Evolutionary conservation across 2,329 filamentous ascomycete species (phyloP).

Genomic region (Salinomyces thailandicus): DNA sequence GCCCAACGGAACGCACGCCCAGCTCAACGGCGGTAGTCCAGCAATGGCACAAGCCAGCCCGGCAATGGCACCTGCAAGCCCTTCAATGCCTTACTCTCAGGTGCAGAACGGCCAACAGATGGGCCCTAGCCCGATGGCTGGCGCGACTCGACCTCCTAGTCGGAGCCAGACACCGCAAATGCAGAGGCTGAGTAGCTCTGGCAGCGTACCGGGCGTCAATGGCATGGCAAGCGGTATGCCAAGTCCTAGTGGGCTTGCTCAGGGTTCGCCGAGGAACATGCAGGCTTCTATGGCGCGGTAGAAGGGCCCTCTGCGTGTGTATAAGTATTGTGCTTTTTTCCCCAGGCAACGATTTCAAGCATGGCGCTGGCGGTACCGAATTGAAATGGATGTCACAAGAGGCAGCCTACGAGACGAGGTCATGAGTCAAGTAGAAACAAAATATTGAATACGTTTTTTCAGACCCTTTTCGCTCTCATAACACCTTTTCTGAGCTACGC

Average conservation of each 20-base stretch:
- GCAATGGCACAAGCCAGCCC: constrained; percentile 13
- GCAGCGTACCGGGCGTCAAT: constrained; percentile 15
- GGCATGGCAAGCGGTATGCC: constrained; percentile 19
- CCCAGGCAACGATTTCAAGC: no score
- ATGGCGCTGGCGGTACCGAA: constrained; percentile 6
- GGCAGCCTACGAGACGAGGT: no score
- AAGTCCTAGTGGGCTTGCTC: constrained; percentile 19
- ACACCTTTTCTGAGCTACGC: no score
- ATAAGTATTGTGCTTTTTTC: no score
- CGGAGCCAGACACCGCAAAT: constrained; percentile 24
- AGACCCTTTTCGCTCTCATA: no score
- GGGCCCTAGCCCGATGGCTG: constrained; percentile 2
- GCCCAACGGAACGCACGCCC: constrained; percentile 11
- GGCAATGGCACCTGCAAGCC: constrained; percentile 4
- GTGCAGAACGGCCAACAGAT: constrained; percentile 5
- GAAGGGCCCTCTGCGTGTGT: no score
- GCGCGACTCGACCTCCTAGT: constrained; percentile 15
- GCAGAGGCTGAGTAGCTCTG: constrained; percentile 22
- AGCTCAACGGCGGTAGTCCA: constrained; percentile 17
- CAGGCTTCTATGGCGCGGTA: constrained; percentile 23
- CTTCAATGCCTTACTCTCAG: constrained; percentile 13
- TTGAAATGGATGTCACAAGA: no score
- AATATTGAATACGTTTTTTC: no score
- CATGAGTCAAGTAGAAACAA: no score
- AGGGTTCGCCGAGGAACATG: constrained; percentile 24